Conservation (phyloP, 495 filamentous ascomycete genomes). For the Neohortaea acidophila region DNA sequence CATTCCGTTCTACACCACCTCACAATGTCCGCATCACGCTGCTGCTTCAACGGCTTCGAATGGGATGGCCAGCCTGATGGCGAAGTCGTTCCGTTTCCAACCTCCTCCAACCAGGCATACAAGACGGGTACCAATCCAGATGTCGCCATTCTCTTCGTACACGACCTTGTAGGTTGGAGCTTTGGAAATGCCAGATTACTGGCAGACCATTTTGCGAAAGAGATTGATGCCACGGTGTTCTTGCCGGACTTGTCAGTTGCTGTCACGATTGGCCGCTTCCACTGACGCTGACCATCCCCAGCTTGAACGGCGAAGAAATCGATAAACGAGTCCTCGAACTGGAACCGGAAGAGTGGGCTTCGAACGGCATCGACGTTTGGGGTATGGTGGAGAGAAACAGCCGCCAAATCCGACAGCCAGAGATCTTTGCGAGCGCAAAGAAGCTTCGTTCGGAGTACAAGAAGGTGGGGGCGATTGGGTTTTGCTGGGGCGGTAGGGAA, state of each 20-base stretch:
- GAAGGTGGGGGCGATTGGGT: conserved; percentile 40
- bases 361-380: conserved; percentile 29
- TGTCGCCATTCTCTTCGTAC: conserved; percentile 31
- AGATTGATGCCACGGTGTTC: conserved; percentile 36
- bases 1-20: too few relatives aligned
- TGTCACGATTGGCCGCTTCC: neutral
- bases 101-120: conserved; percentile 19
- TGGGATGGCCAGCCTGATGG: conserved; percentile 22
- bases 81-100: conserved; percentile 12
- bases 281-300: neutral
- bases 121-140: conserved; percentile 23
- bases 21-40: conserved; percentile 6
- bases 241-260: conserved; percentile 33
- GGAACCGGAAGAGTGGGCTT: conserved; percentile 8
- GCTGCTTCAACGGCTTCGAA: conserved; percentile 20
- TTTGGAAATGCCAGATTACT: conserved; percentile 33
- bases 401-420: conserved; percentile 35
- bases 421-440: conserved; percentile 37
- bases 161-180: conserved; percentile 38
- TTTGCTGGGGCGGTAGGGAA: conserved; percentile 49
- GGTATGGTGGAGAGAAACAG: conserved; percentile 27
- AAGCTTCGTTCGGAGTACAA: conserved; percentile 27
- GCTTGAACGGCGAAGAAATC: conserved; percentile 16
- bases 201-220: conserved; percentile 36
- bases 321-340: neutral